These are phyloP conservation scores for Trichoderma erinaceum DNA, from an alignment of 495 filamentous ascomycete genomes.

Conservation along the genomic window DNA sequence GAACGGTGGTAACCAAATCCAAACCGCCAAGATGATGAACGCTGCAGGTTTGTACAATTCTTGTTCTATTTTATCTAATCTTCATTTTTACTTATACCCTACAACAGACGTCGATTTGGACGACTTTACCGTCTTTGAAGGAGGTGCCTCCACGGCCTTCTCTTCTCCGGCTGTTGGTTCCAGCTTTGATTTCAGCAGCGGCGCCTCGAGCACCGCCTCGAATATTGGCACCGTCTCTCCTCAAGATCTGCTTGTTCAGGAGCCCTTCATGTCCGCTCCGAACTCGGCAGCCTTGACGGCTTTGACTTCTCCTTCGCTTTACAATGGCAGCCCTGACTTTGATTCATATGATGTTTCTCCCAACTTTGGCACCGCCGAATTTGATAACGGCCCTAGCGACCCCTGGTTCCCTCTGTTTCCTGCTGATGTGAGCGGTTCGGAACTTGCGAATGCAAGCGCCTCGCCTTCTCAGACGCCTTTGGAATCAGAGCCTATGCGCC, in stretches of 20 bases:
- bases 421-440: conserved; percentile 26
- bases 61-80: conserved; percentile 18
- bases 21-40: conserved; percentile 42
- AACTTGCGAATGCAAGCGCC: conserved; percentile 28
- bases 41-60: conserved; percentile 33
- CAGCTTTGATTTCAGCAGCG: conserved; percentile 39
- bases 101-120: conserved; percentile 44
- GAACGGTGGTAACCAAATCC: conserved; percentile 38
- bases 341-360: conserved; percentile 75
- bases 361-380: conserved; percentile 47
- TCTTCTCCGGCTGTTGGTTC: conserved; percentile 46
- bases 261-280: conserved; percentile 64
- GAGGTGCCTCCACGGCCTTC: conserved; percentile 42
- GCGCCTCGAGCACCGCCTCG: conserved; percentile 36
- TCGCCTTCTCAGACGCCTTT: conserved; percentile 40
- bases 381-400: conserved; percentile 34
- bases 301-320: conserved; percentile 73
- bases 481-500: conserved; percentile 32
- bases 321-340: conserved; percentile 65
- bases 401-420: conserved; percentile 69
- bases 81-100: conserved; percentile 33
- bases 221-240: conserved; percentile 76
- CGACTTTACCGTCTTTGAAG: conserved; percentile 47
- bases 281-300: conserved; percentile 80
- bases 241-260: conserved; percentile 65